Evolutionary conservation across 805 yeast species (phyloP).

Genomic region (Cyberlindnera xylosilytica): DNA sequence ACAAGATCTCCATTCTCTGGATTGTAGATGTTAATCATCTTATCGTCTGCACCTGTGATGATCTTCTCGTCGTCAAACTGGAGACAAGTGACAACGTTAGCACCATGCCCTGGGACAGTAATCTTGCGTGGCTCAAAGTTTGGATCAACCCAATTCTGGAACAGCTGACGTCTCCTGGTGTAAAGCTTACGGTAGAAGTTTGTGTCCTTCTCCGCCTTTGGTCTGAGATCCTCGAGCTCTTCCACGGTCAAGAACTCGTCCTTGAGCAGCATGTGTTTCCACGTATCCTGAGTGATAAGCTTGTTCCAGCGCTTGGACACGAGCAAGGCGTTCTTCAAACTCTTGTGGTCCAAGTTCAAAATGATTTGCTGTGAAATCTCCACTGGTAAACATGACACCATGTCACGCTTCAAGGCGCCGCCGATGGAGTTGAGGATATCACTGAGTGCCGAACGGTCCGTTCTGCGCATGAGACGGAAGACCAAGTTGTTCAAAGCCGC

Average conservation of each 20-base stretch:
- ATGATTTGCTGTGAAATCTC: conserved; percentile 72
- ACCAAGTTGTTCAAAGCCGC: conserved; percentile 48
- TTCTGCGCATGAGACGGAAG: conserved; percentile 51
- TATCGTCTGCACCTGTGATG: conserved; percentile 90
- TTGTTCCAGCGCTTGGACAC: conserved; percentile 72
- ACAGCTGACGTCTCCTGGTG: conserved; percentile 26
- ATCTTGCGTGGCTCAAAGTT: conserved; percentile 62
- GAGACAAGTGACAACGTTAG: conserved; percentile 88
- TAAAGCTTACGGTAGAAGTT: conserved; percentile 15
- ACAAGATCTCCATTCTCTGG: conserved; percentile 67
- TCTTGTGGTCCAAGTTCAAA: conserved; percentile 55
- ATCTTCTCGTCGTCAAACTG: conserved; percentile 90
- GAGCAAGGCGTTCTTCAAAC: conserved; percentile 56
- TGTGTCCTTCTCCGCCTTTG: conserved; percentile 5
- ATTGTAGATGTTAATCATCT: conserved; percentile 74
- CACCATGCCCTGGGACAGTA: conserved; percentile 66
- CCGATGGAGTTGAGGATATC: conserved; percentile 51
- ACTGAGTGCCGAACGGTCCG: conserved; percentile 61
- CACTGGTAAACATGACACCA: conserved; percentile 65
- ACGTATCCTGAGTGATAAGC: conserved; percentile 59
- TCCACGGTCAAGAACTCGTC: conserved; percentile 57
- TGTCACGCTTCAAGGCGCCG: conserved; percentile 64
- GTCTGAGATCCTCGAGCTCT: conserved; percentile 36
- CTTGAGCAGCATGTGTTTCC: conserved; percentile 62
- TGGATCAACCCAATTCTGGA: conserved; percentile 78